Evolutionary conservation across 306 rosid species (phyloP).

Genomic region (Cucurbita argyrosperma): DNA sequence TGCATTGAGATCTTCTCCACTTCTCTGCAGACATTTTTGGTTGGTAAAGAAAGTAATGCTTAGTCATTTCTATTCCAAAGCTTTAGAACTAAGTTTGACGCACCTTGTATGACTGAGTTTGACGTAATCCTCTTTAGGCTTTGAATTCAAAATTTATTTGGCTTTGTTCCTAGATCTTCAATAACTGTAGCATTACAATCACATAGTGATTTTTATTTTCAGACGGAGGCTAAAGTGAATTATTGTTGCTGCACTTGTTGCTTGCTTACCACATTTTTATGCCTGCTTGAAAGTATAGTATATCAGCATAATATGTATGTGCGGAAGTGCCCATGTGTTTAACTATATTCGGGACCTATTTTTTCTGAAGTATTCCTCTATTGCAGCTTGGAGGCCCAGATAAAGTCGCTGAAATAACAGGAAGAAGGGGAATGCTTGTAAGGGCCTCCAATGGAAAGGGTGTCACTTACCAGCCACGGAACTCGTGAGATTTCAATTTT

Average conservation of each 20-base stretch:
- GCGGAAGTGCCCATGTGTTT: not conserved
- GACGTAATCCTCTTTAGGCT: not conserved
- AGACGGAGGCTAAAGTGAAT: not conserved
- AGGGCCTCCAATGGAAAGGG: constrained; percentile 89
- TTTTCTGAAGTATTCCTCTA: constrained; percentile 1
- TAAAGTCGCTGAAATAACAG: constrained; percentile 90
- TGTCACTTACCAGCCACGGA: constrained; percentile 91
- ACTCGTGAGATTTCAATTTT: constrained; percentile 54
- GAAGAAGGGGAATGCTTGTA: constrained; percentile 99
- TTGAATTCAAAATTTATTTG: not conserved
- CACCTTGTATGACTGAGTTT: not conserved
- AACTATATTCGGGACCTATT: not conserved
- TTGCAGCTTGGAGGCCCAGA: constrained; percentile 96
- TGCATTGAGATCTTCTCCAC: not conserved
- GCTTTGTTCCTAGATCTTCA: not conserved
- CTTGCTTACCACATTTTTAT: not conserved
- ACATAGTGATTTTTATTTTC: not conserved
- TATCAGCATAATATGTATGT: not conserved
- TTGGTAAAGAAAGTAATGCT: not conserved
- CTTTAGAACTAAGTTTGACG: no score
- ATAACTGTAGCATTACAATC: not conserved
- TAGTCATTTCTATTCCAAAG: not conserved
- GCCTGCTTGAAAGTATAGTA: not conserved
- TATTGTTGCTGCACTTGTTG: not conserved
- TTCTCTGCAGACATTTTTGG: not conserved